A percentile compares a stretch with the other conserved stretches of the same genome.
These are phyloP conservation scores for Ceratocystis albifundus DNA, from an alignment of 2,329 filamentous ascomycete species.

Conservation along the genomic window DNA sequence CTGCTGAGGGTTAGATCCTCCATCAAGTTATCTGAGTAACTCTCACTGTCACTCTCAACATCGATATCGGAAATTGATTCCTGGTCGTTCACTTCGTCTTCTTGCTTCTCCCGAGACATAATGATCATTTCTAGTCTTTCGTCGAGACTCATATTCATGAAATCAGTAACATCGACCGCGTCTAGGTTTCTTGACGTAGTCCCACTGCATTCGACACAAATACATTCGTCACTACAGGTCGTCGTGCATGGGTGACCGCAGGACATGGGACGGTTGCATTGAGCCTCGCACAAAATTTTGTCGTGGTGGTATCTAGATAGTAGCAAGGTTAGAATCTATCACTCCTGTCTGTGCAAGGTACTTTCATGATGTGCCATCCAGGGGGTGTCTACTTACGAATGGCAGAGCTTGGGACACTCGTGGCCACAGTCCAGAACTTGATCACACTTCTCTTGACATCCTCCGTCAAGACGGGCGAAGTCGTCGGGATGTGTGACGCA, in stretches of 20 bases:
- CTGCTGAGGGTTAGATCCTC: not conserved
- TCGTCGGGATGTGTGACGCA: constrained; percentile 35
- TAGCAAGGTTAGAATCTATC: not conserved
- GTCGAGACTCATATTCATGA: not conserved
- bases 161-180: not conserved
- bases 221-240: not conserved
- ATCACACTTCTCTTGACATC: constrained; percentile 17
- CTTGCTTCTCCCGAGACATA: not conserved
- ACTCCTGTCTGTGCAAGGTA: not conserved
- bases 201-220: not conserved
- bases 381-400: not conserved
- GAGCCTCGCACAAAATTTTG: constrained; percentile 1
- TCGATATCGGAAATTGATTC: not conserved
- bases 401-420: constrained; percentile 10
- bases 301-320: constrained; percentile 1
- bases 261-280: not conserved
- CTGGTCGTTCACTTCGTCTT: not conserved
- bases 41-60: not conserved
- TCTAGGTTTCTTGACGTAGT: not conserved
- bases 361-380: not conserved
- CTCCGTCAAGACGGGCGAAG: constrained; percentile 34
- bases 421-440: constrained; percentile 18
- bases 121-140: constrained; percentile 7
- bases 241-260: not conserved
- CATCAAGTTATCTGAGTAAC: not conserved